Evolutionary conservation across 78 protist genomes (phyloP).

Genomic region (Tieghemostelium lacteum): DNA sequence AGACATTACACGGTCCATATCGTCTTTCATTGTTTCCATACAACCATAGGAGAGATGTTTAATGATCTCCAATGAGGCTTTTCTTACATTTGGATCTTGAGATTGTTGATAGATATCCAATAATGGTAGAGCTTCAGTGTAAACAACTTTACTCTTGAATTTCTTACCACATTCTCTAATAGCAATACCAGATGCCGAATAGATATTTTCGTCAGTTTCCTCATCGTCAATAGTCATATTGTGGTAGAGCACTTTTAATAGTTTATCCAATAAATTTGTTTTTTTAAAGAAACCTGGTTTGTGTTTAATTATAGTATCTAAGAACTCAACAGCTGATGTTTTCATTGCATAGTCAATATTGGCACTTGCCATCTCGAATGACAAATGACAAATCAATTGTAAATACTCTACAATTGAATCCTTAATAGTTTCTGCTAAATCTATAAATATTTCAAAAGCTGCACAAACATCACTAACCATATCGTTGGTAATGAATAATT

Average conservation of each 20-base stretch:
- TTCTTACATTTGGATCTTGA: background rate
- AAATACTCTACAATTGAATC: background rate
- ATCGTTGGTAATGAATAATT: conserved; percentile 39
- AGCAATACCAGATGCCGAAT: conserved; percentile 26
- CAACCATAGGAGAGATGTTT: conserved; percentile 65
- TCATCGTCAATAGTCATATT: conserved; percentile 29
- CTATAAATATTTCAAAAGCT: conserved; percentile 76
- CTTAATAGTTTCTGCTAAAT: conserved; percentile 59
- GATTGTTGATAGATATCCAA: background rate
- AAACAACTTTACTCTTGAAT: background rate
- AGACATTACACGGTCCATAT: conserved; percentile 8
- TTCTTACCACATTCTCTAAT: conserved; percentile 38
- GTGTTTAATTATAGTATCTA: conserved; percentile 32
- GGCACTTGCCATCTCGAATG: conserved; percentile 4
- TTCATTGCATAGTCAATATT: conserved; percentile 38
- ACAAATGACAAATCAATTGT: background rate
- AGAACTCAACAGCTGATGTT: conserved; percentile 44
- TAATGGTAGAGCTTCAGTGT: conserved; percentile 18
- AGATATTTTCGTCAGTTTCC: conserved; percentile 34
- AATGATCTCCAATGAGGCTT: conserved; percentile 16
- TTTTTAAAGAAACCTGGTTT: conserved; percentile 32
- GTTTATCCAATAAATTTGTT: conserved; percentile 20
- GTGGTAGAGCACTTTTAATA: conserved; percentile 6
- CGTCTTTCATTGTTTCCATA: conserved; percentile 49
- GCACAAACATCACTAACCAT: conserved; percentile 68